Evolutionary conservation across 2,329 filamentous ascomycete genomes (phyloP), one percentile per base, ranked within the genome.

Genomic region (Ascochyta viciae-villosae): DNA sequence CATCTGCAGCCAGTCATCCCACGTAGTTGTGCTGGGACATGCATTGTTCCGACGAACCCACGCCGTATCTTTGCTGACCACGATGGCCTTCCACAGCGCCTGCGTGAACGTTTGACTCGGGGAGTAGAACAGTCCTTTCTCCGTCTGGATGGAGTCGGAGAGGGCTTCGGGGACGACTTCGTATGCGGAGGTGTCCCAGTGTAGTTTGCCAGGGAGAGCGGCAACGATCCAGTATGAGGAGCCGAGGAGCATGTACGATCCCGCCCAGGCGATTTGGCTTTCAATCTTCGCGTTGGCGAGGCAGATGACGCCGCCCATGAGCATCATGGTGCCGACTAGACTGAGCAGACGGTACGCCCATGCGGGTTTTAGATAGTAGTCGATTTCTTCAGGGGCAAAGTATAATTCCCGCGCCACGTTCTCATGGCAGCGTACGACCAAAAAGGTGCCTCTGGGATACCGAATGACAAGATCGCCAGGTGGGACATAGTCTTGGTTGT

Each of bases 271-370:
- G 31, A 81, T 76, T 58, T 83, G 81, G 0, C 78, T 69, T 38
- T 78, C 71, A 10, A 81, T 77, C 23, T 75, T 76, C 3, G 81
- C 77, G 51, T 83, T 83, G 58, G 79, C 81, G 3, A 83, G 76
- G 38, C 75, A 77, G 38, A 83, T 80, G 60, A 83, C 80, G 12
- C 81, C 81, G 34, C 80, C 74, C 81, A 83, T 83, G 44, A 83
- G 76, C 69, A 83, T 74, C 41, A 82, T 68, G 6, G 81, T 83
- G 57, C 80, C 81, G 3, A 81, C 61, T 22, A 83, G 67, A n/a
- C 80, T 80, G 12, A 83, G 71, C 8, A 81, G 65, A 23, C 81
- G 73, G 59, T 82, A 82, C 4, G 73, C 66, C 3, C 74, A 68
- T 0, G 73, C 74, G 51, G 76, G 68, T 27, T 73, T 64, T 22